Conservation (phyloP, 768 basidiomycete species). For the Naganishia randhawae region DNA sequence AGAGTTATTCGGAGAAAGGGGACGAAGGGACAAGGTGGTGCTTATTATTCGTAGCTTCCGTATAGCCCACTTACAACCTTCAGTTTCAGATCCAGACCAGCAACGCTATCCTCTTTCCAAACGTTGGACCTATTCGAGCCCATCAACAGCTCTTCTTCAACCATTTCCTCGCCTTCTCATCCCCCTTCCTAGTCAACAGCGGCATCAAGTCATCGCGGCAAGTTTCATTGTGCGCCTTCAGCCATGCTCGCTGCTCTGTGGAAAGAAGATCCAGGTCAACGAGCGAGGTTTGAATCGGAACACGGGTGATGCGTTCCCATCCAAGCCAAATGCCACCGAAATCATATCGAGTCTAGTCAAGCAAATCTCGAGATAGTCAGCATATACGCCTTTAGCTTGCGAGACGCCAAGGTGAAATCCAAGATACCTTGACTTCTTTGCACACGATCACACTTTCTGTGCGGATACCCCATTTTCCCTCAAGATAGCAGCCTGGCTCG, state of each 20-base stretch:
- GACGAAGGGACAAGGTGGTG: too few species aligned
- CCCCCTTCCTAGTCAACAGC: slow-evolving; percentile 35
- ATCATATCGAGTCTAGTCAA: slow-evolving; percentile 62
- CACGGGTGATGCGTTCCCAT: slow-evolving; percentile 76
- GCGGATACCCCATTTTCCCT: slow-evolving; percentile 80
- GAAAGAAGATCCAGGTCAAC: slow-evolving; percentile 78
- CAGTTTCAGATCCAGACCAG: too few species aligned
- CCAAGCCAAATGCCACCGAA: slow-evolving; percentile 79
- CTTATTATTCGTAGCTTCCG: too few species aligned
- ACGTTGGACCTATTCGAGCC: not conserved
- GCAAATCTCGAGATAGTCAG: not conserved
- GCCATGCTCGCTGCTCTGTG: slow-evolving; percentile 80
- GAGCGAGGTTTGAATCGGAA: slow-evolving; percentile 88
- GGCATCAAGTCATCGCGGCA: slow-evolving; percentile 41
- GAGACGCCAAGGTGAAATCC: not conserved
- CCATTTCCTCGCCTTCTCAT: slow-evolving; percentile 42
- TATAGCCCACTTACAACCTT: not conserved
- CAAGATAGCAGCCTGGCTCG: slow-evolving; percentile 85
- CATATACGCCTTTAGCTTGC: not conserved
- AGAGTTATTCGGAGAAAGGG: too few species aligned
- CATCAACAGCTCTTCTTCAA: slow-evolving; percentile 33
- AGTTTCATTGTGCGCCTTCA: slow-evolving; percentile 57
- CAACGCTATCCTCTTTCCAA: too few species aligned
- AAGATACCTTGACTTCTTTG: slow-evolving; percentile 60
- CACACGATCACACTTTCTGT: slow-evolving; percentile 84